phyloP scores from a whole-genome alignment of 2,329 filamentous ascomycete species.

The Chaetomium olivaceum region DNA sequence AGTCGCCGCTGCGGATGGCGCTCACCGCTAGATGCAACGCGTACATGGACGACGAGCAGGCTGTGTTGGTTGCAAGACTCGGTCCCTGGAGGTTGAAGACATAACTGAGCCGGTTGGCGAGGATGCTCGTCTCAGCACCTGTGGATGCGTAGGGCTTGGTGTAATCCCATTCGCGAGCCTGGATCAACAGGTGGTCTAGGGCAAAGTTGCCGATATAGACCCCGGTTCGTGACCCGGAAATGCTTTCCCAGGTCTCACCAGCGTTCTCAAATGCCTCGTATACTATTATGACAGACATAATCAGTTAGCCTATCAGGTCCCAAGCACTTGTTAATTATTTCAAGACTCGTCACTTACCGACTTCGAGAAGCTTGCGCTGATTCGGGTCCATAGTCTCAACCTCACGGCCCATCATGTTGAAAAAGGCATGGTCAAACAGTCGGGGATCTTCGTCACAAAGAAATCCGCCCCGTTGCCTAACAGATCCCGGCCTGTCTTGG shows the following conservation, averaged over 20 bases:
- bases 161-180: not conserved
- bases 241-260: not conserved
- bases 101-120: not conserved
- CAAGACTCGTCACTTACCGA: not conserved
- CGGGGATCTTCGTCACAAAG: not conserved
- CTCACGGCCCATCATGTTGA: not conserved
- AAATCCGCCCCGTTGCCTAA: not conserved
- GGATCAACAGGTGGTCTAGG: not conserved
- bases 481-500: not conserved
- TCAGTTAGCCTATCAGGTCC: not conserved
- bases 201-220: not conserved
- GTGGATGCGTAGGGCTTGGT: not conserved
- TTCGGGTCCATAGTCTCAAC: not conserved
- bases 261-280: not conserved
- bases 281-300: not conserved
- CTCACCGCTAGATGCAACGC: conserved; percentile 10
- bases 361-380: not conserved
- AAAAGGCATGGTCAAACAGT: not conserved
- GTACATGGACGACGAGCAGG: conserved; percentile 20
- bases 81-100: conserved; percentile 16
- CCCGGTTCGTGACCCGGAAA: not conserved
- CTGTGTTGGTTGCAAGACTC: conserved; percentile 25
- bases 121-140: not conserved
- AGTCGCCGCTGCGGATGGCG: conserved; percentile 33
- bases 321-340: not conserved